Conservation (phyloP, 2,329 filamentous ascomycete species). For the Alternaria atra region DNA sequence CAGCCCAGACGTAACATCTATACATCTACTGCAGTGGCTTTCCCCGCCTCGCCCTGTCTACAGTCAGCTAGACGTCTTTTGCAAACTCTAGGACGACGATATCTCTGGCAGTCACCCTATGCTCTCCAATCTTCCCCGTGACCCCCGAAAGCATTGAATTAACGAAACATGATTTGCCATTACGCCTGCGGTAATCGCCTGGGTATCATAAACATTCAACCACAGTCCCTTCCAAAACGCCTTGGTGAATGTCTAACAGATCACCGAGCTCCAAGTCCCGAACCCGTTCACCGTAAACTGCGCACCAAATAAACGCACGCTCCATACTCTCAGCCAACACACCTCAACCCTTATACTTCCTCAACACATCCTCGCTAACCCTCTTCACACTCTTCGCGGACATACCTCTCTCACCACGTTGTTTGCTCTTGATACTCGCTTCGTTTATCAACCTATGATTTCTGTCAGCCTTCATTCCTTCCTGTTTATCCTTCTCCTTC, state of each 20-base stretch:
- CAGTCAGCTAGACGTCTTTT: too few relatives aligned
- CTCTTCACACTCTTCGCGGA: slow-evolving; percentile 80
- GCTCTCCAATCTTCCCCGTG: too few relatives aligned
- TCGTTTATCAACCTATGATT: slow-evolving; percentile 76
- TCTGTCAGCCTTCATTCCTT: background rate
- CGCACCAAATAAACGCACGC: background rate
- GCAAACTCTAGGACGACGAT: too few relatives aligned
- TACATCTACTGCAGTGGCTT: too few relatives aligned
- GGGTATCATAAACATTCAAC: background rate
- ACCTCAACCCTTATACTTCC: slow-evolving; percentile 48
- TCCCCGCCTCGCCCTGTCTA: too few relatives aligned
- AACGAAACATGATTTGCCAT: too few relatives aligned
- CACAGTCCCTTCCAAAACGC: background rate
- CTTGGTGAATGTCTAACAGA: background rate
- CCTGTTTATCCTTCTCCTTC: too few relatives aligned
- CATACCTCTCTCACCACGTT: slow-evolving; percentile 75
- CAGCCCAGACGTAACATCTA: too few relatives aligned
- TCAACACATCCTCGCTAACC: slow-evolving; percentile 69
- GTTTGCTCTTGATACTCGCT: slow-evolving; percentile 77
- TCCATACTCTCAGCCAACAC: background rate
- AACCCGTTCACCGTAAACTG: background rate
- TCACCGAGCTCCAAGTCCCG: background rate
- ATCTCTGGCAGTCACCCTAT: too few relatives aligned
- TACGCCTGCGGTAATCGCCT: background rate
- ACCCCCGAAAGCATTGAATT: too few relatives aligned